A percentile compares a stretch with the other conserved stretches of the same genome.
phyloP scores from a whole-genome alignment of 192 early-diverging fungal species.

The Linnemannia schmuckeri region DNA sequence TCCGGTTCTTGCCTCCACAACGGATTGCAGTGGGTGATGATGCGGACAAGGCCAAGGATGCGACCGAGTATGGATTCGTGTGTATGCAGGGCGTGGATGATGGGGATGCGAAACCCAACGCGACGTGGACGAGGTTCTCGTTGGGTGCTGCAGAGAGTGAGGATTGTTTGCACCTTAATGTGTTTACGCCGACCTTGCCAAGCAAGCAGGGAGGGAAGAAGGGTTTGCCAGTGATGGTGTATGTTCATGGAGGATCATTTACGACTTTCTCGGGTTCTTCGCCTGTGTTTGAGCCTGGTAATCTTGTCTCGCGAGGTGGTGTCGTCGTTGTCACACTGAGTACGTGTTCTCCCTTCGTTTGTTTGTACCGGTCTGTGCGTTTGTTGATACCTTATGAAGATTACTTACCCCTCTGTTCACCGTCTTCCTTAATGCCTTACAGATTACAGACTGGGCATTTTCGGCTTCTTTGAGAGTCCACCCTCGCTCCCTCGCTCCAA shows the following conservation, averaged over 20 bases:
- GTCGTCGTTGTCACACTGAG: constrained; percentile 50
- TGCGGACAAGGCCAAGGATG: not conserved
- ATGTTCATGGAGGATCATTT: constrained; percentile 29
- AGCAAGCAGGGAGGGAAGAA: not conserved
- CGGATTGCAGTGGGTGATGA: constrained; percentile 5
- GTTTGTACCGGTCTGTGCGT: not conserved
- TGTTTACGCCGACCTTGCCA: constrained; percentile 32
- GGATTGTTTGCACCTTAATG: constrained; percentile 54
- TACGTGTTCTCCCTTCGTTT: not conserved
- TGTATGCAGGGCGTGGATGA: constrained; percentile 13
- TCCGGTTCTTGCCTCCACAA: constrained; percentile 22
- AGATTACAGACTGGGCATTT: constrained; percentile 40
- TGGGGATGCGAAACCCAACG: not conserved
- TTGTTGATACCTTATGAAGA: not conserved
- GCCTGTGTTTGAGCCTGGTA: constrained; percentile 35
- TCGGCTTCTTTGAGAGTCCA: constrained; percentile 29
- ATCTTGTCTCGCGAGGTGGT: constrained; percentile 44
- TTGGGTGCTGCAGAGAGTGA: constrained; percentile 22
- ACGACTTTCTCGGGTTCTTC: constrained; percentile 8
- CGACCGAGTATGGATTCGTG: constrained; percentile 21
- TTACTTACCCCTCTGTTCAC: not conserved
- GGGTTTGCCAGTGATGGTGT: constrained; percentile 47
- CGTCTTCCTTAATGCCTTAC: too few species aligned
- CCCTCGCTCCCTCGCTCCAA: constrained; percentile 5
- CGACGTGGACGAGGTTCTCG: not conserved